phyloP scores from a whole-genome alignment of 2,329 filamentous ascomycete genomes.

The Rugonectria rugulosa region DNA sequence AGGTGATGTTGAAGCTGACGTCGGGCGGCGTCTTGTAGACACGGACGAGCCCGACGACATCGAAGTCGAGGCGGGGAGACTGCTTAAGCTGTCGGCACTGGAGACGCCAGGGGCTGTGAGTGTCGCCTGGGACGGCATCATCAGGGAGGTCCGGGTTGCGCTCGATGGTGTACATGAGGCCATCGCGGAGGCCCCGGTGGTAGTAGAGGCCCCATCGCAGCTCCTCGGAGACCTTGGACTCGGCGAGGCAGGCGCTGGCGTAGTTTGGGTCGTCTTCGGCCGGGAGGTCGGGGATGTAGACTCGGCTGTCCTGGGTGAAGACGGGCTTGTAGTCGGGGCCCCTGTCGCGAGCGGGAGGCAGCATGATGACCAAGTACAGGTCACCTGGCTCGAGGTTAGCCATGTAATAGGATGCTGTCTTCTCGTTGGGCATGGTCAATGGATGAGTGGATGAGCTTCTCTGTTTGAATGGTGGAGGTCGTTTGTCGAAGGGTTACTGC shows the following conservation, averaged over 20 bases:
- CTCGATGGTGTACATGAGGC: constrained; percentile 39
- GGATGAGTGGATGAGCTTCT: too few relatives aligned
- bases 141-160: constrained; percentile 6
- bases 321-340: constrained; percentile 1
- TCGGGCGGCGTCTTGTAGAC: constrained; percentile 34
- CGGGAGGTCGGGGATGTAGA: constrained; percentile 14
- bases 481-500: too few relatives aligned
- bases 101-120: constrained; percentile 28
- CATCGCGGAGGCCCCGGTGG: constrained; percentile 37
- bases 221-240: constrained; percentile 36
- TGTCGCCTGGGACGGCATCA: constrained; percentile 10
- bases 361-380: constrained; percentile 37
- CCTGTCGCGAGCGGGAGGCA: constrained; percentile 25
- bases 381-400: constrained; percentile 32
- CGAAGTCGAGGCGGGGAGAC: constrained; percentile 39
- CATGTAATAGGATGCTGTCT: too few relatives aligned
- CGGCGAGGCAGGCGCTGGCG: constrained; percentile 27
- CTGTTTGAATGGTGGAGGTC: too few relatives aligned
- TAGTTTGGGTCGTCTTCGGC: constrained; percentile 16
- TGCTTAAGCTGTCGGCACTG: constrained; percentile 26
- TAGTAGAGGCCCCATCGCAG: constrained; percentile 49
- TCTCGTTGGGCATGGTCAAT: too few relatives aligned
- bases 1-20: constrained; percentile 30
- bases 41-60: constrained; percentile 43
- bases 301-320: background rate